Evolutionary conservation across 179 eudicot genomes (phyloP), one percentile per base, ranked within the genome.

Genomic region (Nepenthes alata): DNA sequence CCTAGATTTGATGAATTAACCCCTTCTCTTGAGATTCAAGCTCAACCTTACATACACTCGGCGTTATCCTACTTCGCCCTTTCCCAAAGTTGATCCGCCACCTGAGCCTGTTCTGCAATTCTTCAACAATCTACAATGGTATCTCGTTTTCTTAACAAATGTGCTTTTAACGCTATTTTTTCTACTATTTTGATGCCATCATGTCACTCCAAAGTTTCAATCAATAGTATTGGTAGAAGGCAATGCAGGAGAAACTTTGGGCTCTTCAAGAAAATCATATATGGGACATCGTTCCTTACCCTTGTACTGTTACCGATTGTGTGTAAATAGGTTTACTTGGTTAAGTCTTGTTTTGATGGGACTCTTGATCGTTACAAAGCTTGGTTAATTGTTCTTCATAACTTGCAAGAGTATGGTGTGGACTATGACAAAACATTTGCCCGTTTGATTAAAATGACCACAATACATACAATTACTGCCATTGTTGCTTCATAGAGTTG

Each of bases 361-460:
- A 45, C 64, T 3, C n/a, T 60, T 0, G 64, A 60, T 15, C 37
- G 53, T 0, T 53, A 53, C n/a, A 63, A 13, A 3, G 60, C 44
- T 13, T 11, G 51, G 2, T 47, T 55, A 8, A 12, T 50, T 5
- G 12, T 16, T 6, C 55, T 36, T 3, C 3, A 5, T 1, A 14
- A 5, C 0, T 16, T 8, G 5, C 51, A 14, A 49, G 57, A 53
- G 34, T 25, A 53, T 53, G 35, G 57, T 25, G 11, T 53, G 3
- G 35, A 53, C 5, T 9, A 45, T 54, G 55, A 13, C 14, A 12
- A 8, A 34, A 7, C 51, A 35, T 44, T 59, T 36, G 11, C 55
- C 15, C 47, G 10, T 56, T 60, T 64, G 0, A 57, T 60, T 0
- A 64, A 64, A 35, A 64, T 64, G 68, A 64, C 60, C 13, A 49